phyloP scores from a whole-genome alignment of 768 basidiomycete genomes.

The Agaricus bisporus region DNA sequence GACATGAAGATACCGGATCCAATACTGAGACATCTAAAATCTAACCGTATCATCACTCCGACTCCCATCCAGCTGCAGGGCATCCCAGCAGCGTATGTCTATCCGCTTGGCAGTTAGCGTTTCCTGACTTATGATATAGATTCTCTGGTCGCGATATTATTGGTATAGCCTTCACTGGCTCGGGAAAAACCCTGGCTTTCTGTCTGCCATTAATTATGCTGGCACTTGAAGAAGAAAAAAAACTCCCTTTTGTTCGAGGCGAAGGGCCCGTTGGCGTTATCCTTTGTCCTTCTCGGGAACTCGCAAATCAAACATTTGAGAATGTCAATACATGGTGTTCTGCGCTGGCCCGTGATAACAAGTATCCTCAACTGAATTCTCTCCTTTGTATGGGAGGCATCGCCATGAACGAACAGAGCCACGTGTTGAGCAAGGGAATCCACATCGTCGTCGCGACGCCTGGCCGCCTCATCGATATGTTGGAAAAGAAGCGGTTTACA shows the following conservation, averaged over 20 bases:
- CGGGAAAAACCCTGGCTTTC: slow-evolving; percentile 98
- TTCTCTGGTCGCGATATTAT: slow-evolving; percentile 97
- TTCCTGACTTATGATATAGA: slow-evolving; percentile 33
- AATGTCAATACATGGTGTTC: slow-evolving; percentile 84
- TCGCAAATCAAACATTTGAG: slow-evolving; percentile 96
- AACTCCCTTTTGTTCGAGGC: slow-evolving; percentile 82
- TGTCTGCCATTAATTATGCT: slow-evolving; percentile 97
- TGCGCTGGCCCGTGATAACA: slow-evolving; percentile 71
- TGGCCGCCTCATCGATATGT: slow-evolving; percentile 94
- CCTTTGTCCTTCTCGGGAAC: slow-evolving; percentile 94
- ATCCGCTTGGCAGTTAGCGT: slow-evolving; percentile 8
- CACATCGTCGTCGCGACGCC: slow-evolving; percentile 98
- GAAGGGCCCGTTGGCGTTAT: slow-evolving; percentile 98
- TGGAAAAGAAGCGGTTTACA: slow-evolving; percentile 91
- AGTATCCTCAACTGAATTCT: slow-evolving; percentile 82
- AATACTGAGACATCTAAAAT: slow-evolving; percentile 76
- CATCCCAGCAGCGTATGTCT: slow-evolving; percentile 85
- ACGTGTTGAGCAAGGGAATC: slow-evolving; percentile 83
- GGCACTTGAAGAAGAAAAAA: slow-evolving; percentile 88
- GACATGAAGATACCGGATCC: slow-evolving; percentile 98
- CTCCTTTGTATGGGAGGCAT: slow-evolving; percentile 97
- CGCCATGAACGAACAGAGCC: slow-evolving; percentile 95
- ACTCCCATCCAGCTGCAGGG: slow-evolving; percentile 98
- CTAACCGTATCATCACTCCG: slow-evolving; percentile 78
- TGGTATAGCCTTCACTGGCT: slow-evolving; percentile 98